Evolutionary conservation across 2,329 filamentous ascomycete species (phyloP).

Genomic region (Neoarthrinium moseri): DNA sequence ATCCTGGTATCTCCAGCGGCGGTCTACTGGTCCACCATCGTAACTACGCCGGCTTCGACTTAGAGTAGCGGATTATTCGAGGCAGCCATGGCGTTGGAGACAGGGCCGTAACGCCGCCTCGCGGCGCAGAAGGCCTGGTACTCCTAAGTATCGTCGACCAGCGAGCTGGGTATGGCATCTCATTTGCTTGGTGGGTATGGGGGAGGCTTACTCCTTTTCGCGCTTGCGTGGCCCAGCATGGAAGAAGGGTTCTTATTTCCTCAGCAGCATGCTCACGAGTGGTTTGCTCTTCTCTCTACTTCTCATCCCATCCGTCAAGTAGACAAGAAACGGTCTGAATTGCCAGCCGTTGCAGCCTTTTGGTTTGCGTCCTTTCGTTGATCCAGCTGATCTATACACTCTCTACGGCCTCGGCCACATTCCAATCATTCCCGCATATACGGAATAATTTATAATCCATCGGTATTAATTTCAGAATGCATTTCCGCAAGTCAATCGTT

Average conservation of each 20-base stretch:
- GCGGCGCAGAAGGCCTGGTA: background rate
- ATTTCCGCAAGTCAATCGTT: slow-evolving; percentile 18
- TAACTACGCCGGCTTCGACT: background rate
- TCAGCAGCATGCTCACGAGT: slow-evolving; percentile 1
- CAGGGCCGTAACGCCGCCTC: background rate
- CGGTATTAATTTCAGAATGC: slow-evolving; percentile 17
- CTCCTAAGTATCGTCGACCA: background rate
- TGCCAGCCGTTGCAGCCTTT: slow-evolving; percentile 23
- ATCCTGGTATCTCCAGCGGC: background rate
- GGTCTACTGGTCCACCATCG: slow-evolving; percentile 1
- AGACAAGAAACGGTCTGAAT: slow-evolving; percentile 20
- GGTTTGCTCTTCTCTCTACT: slow-evolving; percentile 10
- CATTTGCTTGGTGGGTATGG: background rate
- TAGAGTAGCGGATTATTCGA: too few relatives aligned
- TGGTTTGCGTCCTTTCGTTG: slow-evolving; percentile 28
- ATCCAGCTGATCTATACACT: slow-evolving; percentile 19
- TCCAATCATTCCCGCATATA: slow-evolving; percentile 19
- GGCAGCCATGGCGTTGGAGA: background rate
- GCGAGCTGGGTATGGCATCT: too few relatives aligned
- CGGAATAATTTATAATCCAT: slow-evolving; percentile 7
- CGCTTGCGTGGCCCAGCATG: background rate
- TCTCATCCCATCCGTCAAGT: slow-evolving; percentile 13
- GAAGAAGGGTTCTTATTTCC: slow-evolving; percentile 12
- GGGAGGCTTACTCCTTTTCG: background rate
- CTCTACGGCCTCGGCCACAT: slow-evolving; percentile 21